Conservation (phyloP, 768 basidiomycete genomes). For the Amanita muscaria region DNA sequence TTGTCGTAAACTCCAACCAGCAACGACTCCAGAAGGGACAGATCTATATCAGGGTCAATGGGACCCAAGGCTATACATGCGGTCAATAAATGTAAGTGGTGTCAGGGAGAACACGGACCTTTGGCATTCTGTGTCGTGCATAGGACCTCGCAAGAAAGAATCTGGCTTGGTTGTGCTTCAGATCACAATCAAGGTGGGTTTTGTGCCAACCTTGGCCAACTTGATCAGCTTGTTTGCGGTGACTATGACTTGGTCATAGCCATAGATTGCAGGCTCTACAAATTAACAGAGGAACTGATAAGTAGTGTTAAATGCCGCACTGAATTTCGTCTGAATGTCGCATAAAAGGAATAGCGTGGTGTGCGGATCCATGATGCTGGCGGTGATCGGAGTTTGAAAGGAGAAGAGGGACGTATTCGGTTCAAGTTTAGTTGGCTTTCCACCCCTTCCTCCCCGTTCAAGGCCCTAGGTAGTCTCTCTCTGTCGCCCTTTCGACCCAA, state of each 20-base stretch:
- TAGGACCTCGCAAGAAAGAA: slow-evolving; percentile 64
- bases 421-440: slow-evolving; percentile 1
- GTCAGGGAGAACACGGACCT: slow-evolving; percentile 27
- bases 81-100: not conserved
- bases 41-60: slow-evolving; percentile 55
- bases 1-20: slow-evolving; percentile 64
- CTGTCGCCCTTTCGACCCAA: slow-evolving; percentile 9
- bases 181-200: not conserved
- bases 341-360: slow-evolving; percentile 67
- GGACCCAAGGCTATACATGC: slow-evolving; percentile 49
- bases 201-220: slow-evolving; percentile 49
- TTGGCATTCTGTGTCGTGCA: slow-evolving; percentile 78
- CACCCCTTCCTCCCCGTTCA: slow-evolving; percentile 10
- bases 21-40: slow-evolving; percentile 43
- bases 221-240: slow-evolving; percentile 73
- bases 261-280: slow-evolving; percentile 44
- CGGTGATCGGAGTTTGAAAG: slow-evolving; percentile 14
- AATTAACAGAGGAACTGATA: not conserved
- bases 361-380: slow-evolving; percentile 21
- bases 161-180: too few relatives aligned
- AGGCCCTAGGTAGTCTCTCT: slow-evolving; percentile 9
- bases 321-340: slow-evolving; percentile 73
- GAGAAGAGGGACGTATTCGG: not conserved
- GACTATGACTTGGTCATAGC: slow-evolving; percentile 59
- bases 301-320: slow-evolving; percentile 29